A percentile compares a stretch with the other conserved stretches of the same genome.
Conservation (phyloP, 2,329 filamentous ascomycete genomes). For the Sporothrix luriei region DNA sequence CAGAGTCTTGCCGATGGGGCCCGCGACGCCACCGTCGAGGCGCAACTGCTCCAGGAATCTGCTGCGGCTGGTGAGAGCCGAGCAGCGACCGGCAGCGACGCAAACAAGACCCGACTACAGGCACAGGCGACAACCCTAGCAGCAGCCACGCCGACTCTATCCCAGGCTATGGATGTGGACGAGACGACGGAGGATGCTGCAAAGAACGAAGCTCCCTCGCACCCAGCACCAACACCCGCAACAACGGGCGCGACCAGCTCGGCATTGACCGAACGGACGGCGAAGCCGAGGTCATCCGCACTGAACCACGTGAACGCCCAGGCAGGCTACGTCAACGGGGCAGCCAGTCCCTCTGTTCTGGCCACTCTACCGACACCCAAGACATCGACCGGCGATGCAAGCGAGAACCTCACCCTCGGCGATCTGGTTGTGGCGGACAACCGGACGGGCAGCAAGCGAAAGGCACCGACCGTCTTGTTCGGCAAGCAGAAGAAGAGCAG, state of each 20-base stretch:
- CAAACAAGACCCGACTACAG: neutral
- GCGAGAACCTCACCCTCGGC: constrained; percentile 26
- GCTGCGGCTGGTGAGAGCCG: constrained; percentile 39
- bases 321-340: neutral
- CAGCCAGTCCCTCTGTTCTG: constrained; percentile 18
- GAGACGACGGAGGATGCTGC: neutral
- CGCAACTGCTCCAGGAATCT: constrained; percentile 51
- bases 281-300: neutral
- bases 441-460: constrained; percentile 31
- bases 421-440: constrained; percentile 22
- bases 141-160: neutral
- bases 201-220: neutral
- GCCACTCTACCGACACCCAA: constrained; percentile 34
- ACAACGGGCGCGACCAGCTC: constrained; percentile 9
- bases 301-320: constrained; percentile 12
- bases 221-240: neutral
- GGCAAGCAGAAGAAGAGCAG: constrained; percentile 53
- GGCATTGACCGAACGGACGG: neutral
- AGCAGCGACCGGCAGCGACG: neutral
- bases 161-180: constrained; percentile 22
- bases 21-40: constrained; percentile 44
- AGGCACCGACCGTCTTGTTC: constrained; percentile 36
- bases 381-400: constrained; percentile 30
- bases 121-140: neutral
- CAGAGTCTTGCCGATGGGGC: constrained; percentile 8